A percentile compares a stretch with the other conserved stretches of the same genome.
Conservation (phyloP, 106 monocot species). For the Allium cepa region DNA sequence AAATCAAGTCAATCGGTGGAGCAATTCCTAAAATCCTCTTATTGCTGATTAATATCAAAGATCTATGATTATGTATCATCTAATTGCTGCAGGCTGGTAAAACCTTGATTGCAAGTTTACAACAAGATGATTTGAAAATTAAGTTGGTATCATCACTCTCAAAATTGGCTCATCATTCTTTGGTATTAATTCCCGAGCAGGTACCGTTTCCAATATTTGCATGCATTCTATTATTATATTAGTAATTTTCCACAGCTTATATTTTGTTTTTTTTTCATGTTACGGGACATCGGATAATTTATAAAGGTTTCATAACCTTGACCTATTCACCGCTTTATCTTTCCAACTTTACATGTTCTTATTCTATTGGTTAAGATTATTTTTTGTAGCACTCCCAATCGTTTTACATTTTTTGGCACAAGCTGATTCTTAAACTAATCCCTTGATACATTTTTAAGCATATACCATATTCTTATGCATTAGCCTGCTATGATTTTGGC, state of each 20-base stretch:
- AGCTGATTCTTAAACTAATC: too few relatives aligned
- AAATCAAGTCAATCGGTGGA: neutral
- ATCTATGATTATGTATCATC: neutral
- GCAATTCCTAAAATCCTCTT: neutral
- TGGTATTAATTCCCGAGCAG: conserved; percentile 47
- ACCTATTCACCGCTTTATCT: neutral
- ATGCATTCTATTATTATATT: neutral
- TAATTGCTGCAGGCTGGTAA: conserved; percentile 48
- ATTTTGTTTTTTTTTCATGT: neutral
- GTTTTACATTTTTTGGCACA: too few relatives aligned
- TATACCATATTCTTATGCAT: too few relatives aligned
- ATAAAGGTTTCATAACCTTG: neutral
- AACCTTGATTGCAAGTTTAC: conserved; percentile 22
- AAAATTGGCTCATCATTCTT: conserved; percentile 54
- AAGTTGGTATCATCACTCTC: conserved; percentile 69
- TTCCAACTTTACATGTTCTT: neutral
- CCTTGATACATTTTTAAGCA: too few relatives aligned
- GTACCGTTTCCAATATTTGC: conserved; percentile 16
- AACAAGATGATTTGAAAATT: conserved; percentile 28
- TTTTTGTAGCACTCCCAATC: too few relatives aligned
- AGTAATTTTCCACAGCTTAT: neutral
- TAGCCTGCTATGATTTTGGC: too few relatives aligned
- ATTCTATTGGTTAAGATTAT: neutral
- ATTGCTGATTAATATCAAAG: neutral
- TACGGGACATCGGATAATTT: neutral